Percentiles rank a stretch among this genome's conserved stretches.
Evolutionary conservation across 164 flowering plant genomes (phyloP).

Genomic region (Aristolochia fimbriata): DNA sequence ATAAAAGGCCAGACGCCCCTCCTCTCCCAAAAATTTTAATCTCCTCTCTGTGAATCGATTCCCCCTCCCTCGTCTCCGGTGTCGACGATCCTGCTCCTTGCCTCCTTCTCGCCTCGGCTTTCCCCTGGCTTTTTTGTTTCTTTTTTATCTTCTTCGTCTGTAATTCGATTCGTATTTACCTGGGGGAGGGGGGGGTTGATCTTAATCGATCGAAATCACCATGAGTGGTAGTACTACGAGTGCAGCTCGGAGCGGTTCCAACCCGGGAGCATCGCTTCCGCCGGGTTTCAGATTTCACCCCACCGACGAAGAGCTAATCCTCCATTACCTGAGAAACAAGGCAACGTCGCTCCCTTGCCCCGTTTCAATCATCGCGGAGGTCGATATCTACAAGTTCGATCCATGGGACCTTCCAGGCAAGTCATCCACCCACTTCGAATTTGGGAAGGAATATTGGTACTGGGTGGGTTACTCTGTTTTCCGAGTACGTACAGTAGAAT

Average conservation of each 20-base stretch:
- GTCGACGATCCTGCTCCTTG: background rate
- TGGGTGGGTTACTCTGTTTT: too few relatives aligned
- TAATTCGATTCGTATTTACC: background rate
- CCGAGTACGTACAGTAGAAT: background rate
- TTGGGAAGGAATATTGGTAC: too few relatives aligned
- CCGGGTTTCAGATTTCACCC: constrained; percentile 60
- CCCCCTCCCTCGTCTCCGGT: constrained; percentile 8
- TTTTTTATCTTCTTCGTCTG: background rate
- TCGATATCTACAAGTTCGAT: constrained; percentile 43
- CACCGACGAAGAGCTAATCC: constrained; percentile 54
- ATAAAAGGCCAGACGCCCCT: constrained; percentile 8
- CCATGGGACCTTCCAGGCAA: constrained; percentile 47
- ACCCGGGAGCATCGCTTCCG: constrained; percentile 13
- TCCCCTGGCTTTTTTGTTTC: background rate
- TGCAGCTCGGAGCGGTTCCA: background rate
- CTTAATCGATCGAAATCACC: background rate
- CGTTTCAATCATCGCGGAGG: constrained; percentile 33
- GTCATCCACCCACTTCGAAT: too few relatives aligned
- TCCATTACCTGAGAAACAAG: constrained; percentile 33
- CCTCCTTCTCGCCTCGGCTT: too few relatives aligned
- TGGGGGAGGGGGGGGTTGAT: too few relatives aligned
- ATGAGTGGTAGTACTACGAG: too few relatives aligned
- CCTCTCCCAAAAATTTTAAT: constrained; percentile 5
- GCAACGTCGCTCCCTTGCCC: constrained; percentile 25
- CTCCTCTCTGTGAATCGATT: constrained; percentile 13